Conservation (phyloP, 208 protist genomes). For the Crithidia bombi region DNA sequence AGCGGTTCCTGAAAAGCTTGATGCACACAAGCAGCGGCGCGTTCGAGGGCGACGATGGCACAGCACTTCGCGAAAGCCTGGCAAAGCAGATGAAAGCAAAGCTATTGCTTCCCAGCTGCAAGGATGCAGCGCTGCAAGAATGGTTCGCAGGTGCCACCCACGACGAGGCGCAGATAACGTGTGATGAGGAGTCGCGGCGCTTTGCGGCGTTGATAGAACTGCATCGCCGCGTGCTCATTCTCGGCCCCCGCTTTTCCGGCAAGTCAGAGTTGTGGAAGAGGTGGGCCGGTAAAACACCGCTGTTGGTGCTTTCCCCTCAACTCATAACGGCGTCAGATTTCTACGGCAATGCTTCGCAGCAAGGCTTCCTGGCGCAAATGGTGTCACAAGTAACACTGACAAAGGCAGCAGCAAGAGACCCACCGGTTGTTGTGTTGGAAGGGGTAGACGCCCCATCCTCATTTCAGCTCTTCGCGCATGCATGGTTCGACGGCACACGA, state of each 20-base stretch:
- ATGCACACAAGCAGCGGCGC: slow-evolving; percentile 34
- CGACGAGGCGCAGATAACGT: slow-evolving; percentile 5
- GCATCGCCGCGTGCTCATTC: slow-evolving; percentile 58
- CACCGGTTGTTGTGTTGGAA: slow-evolving; percentile 31
- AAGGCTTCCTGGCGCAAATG: slow-evolving; percentile 35
- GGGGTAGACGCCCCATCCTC: slow-evolving; percentile 26
- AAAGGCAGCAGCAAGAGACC: not conserved
- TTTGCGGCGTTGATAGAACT: slow-evolving; percentile 60
- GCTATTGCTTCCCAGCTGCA: slow-evolving; percentile 31
- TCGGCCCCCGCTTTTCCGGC: slow-evolving; percentile 72
- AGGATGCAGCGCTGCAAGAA: slow-evolving; percentile 4
- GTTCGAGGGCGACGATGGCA: slow-evolving; percentile 48
- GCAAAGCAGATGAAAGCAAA: slow-evolving; percentile 49
- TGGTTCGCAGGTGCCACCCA: not conserved
- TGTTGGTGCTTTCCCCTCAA: slow-evolving; percentile 55
- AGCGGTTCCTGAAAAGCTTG: slow-evolving; percentile 30
- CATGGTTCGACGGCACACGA: slow-evolving; percentile 17
- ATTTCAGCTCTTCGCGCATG: slow-evolving; percentile 24
- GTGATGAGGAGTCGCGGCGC: slow-evolving; percentile 31
- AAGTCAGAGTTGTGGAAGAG: slow-evolving; percentile 73
- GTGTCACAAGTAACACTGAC: not conserved
- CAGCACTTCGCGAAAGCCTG: slow-evolving; percentile 42
- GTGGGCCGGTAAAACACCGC: slow-evolving; percentile 48
- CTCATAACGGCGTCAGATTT: slow-evolving; percentile 71
- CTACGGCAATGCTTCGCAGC: slow-evolving; percentile 51